Evolutionary conservation across 371 early-diverging fungal genomes (phyloP), one percentile per base, ranked within the genome.

Genomic region (Encephalitozoon cuniculi): DNA sequence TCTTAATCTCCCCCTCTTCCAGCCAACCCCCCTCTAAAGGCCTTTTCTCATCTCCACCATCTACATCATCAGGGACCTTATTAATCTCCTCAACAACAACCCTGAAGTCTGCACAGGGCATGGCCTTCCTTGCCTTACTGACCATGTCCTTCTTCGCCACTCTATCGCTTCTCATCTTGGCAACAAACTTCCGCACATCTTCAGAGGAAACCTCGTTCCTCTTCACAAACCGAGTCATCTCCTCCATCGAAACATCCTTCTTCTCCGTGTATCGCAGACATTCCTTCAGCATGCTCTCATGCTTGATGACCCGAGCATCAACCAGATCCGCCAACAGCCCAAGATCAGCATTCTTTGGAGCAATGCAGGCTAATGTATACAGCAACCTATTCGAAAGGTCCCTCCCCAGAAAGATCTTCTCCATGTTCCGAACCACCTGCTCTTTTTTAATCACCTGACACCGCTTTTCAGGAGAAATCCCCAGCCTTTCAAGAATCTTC

Each of bases 1-100:
- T 88, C 8, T 75, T 65, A 26, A 86, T 59, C 73, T 81, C 82
- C 12, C 86, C 86, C 54, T 79, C 79, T 18, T 78, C 79, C 6
- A 76, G 70, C 77, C 76, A 79, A 26, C 71, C 75, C 40, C 40
- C 70, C 5, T 34, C 59, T 34, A n/a, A n/a, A 3, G 6, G 4
- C 5, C 37, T 54, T 55, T 71, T 40, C 25, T 64, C 52, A 39
- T 44, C 3, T 12, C 8, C 52, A 1, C 2, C 3, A 2, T 68
- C 46, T 4, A 23, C 28, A 23, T n/a, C 25, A 34, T 65, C 52
- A 3, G 30, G 37, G 53, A 51, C 30, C n/a, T 63, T 70, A 9
- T 72, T 68, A 2, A 79, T 18, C 30, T 69, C 67, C 5, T 76
- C 76, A 23, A 76, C 21, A 4, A 80, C 52, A 5, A 71, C 18